Percentiles rank a stretch among this genome's conserved stretches.
phyloP scores from a whole-genome alignment of 345 rosid genomes.

The Isatis tinctoria region DNA sequence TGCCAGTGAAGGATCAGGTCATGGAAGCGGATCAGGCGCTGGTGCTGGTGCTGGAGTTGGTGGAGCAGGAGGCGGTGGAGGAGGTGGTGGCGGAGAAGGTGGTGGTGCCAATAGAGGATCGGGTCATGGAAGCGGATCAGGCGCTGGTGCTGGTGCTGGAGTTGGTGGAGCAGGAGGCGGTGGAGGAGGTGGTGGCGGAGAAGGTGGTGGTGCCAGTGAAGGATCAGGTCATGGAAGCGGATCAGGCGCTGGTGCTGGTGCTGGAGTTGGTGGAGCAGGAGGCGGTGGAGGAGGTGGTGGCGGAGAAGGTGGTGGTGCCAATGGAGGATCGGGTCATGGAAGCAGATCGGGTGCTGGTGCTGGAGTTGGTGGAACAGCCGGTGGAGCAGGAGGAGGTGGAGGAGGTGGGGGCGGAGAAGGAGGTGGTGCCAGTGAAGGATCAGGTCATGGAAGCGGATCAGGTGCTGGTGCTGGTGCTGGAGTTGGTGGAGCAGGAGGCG shows the following conservation, averaged over 20 bases:
- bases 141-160: slow-evolving; percentile 24
- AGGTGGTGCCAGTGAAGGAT: slow-evolving; percentile 1
- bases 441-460: slow-evolving; percentile 23
- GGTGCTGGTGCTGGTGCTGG: slow-evolving; percentile 3
- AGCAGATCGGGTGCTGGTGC: slow-evolving; percentile 17
- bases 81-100: slow-evolving; percentile 26
- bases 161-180: slow-evolving; percentile 23
- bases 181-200: slow-evolving; percentile 24
- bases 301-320: slow-evolving; percentile 22
- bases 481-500: slow-evolving; percentile 17
- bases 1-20: slow-evolving; percentile 7
- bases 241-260: slow-evolving; percentile 16
- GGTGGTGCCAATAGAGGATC: slow-evolving; percentile 22
- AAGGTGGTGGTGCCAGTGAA: neutral
- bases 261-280: slow-evolving; percentile 20
- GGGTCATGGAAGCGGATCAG: slow-evolving; percentile 17
- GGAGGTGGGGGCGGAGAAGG: slow-evolving; percentile 21
- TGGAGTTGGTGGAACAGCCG: neutral
- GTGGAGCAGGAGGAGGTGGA: neutral
- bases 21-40: slow-evolving; percentile 13
- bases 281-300: slow-evolving; percentile 27
- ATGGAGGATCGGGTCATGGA: slow-evolving; percentile 18
- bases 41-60: slow-evolving; percentile 9
- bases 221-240: slow-evolving; percentile 22
- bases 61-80: slow-evolving; percentile 26